These are phyloP conservation scores for Anacardium occidentale DNA, from an alignment of 345 rosid species.

Conservation along the genomic window DNA sequence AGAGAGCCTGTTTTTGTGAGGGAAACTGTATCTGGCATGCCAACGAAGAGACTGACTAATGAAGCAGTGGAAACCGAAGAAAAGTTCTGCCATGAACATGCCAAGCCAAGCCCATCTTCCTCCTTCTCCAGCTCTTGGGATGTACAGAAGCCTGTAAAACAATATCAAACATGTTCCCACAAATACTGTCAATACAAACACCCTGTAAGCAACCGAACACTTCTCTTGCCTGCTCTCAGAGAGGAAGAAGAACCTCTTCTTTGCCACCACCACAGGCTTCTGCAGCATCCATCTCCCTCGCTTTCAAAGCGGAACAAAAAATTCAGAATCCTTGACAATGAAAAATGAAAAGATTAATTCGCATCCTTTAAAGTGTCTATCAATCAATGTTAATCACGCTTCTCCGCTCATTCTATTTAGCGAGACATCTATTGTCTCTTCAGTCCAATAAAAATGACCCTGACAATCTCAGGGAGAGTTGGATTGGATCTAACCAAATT, in stretches of 20 bases:
- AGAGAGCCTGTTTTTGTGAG: conserved; percentile 42
- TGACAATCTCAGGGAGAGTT: no score
- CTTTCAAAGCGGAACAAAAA: no score
- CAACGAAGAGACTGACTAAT: conserved; percentile 48
- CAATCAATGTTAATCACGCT: no score
- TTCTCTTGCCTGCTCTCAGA: conserved; percentile 21
- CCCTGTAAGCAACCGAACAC: conserved; percentile 27
- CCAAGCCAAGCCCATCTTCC: conserved; percentile 40
- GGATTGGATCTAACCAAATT: no score
- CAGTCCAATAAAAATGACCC: no score
- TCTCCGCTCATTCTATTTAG: no score
- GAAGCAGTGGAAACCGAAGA: conserved; percentile 51
- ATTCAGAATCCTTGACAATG: no score
- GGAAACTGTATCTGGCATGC: conserved; percentile 26
- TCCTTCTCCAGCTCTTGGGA: conserved; percentile 26
- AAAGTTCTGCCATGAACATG: conserved; percentile 42
- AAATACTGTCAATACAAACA: conserved; percentile 31
- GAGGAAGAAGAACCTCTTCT: background rate
- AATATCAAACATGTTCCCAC: conserved; percentile 36
- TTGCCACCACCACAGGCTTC: background rate
- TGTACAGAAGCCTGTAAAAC: conserved; percentile 30
- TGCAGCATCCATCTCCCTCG: background rate
- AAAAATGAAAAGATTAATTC: no score
- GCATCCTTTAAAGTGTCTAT: no score
- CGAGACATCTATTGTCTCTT: no score